Evolutionary conservation across 352 stramenopile genomes (phyloP).

Genomic region (Phytophthora pistaciae): DNA sequence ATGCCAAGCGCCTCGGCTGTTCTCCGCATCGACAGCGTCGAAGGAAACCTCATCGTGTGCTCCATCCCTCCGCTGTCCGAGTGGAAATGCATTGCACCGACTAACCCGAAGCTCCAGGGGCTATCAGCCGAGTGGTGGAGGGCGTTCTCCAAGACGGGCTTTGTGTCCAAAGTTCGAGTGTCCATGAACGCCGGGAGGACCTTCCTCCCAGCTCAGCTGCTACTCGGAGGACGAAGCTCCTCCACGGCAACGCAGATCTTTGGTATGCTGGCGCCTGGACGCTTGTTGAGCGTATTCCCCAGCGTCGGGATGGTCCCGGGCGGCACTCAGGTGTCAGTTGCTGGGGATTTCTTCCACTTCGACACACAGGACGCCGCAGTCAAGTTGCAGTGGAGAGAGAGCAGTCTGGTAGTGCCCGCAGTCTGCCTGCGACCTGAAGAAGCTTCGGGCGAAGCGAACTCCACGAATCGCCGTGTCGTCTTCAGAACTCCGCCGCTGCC

Average conservation of each 20-base stretch:
- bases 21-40: slow-evolving; percentile 38
- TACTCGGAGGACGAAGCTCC: slow-evolving; percentile 14
- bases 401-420: slow-evolving; percentile 38
- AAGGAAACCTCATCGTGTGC: slow-evolving; percentile 41
- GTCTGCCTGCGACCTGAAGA: slow-evolving; percentile 32
- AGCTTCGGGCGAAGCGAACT: slow-evolving; percentile 3
- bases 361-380: slow-evolving; percentile 64
- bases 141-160: slow-evolving; percentile 36
- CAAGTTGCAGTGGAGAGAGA: slow-evolving; percentile 56
- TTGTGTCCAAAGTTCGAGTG: slow-evolving; percentile 45
- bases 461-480: slow-evolving; percentile 46
- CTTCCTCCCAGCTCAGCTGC: slow-evolving; percentile 32
- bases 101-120: slow-evolving; percentile 12
- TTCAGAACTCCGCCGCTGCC: slow-evolving; percentile 53
- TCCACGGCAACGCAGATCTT: slow-evolving; percentile 32
- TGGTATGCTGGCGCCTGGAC: slow-evolving; percentile 37
- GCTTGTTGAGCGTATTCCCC: slow-evolving; percentile 48
- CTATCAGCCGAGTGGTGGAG: slow-evolving; percentile 47
- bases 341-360: slow-evolving; percentile 64
- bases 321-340: slow-evolving; percentile 58
- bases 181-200: slow-evolving; percentile 61
- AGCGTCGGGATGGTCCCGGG: slow-evolving; percentile 46
- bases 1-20: slow-evolving; percentile 16
- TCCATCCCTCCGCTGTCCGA: slow-evolving; percentile 46
- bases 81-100: slow-evolving; percentile 39